A percentile compares a stretch with the other conserved stretches of the same genome.
phyloP scores from a whole-genome alignment of 805 yeast genomes.

The Zygotorulaspora sp. region DNA sequence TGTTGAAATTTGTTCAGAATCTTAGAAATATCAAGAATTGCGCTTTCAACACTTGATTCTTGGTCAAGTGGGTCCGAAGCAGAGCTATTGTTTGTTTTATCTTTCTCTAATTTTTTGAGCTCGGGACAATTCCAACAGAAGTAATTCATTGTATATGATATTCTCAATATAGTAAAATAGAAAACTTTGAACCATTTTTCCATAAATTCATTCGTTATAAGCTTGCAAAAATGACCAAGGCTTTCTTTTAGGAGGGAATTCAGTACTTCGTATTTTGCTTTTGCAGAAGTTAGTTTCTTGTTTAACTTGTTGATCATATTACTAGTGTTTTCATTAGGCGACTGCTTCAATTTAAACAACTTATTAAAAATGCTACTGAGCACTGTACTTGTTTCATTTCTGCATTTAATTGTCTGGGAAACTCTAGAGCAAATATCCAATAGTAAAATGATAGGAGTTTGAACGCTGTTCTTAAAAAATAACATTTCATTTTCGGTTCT shows the following conservation, averaged over 20 bases:
- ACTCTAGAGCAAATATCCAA: conserved; percentile 12
- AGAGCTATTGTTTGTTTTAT: not conserved
- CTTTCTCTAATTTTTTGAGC: conserved; percentile 13
- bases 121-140: conserved; percentile 19
- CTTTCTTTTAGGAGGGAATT: conserved; percentile 17
- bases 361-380: conserved; percentile 10
- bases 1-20: not conserved
- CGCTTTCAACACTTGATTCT: not conserved
- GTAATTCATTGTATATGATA: conserved; percentile 19
- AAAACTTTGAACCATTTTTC: conserved; percentile 21
- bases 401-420: conserved; percentile 7
- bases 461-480: conserved; percentile 18
- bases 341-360: conserved; percentile 6
- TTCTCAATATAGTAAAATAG: conserved; percentile 20
- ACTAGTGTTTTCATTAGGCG: conserved; percentile 4
- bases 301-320: conserved; percentile 7
- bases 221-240: conserved; percentile 12
- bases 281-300: conserved; percentile 12
- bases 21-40: not conserved
- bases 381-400: conserved; percentile 11
- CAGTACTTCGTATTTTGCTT: conserved; percentile 16
- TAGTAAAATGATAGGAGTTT: conserved; percentile 14
- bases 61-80: not conserved
- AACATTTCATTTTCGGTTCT: conserved; percentile 18
- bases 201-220: conserved; percentile 10